Percentiles rank a stretch among this genome's conserved stretches.
Evolutionary conservation across 2,329 filamentous ascomycete genomes (phyloP).

Genomic region (Aspergillus alliaceus): DNA sequence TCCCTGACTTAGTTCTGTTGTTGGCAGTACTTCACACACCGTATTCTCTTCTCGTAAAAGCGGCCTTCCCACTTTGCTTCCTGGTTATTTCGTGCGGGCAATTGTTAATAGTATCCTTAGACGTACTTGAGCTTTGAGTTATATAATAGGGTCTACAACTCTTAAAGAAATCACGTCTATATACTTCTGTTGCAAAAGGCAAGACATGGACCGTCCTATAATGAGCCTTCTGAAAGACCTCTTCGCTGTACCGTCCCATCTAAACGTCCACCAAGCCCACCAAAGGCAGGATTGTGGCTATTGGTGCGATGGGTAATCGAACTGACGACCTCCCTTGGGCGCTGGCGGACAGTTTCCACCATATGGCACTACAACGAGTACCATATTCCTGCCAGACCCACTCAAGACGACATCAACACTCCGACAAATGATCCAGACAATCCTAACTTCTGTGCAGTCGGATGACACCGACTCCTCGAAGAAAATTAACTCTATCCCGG

Average conservation of each 20-base stretch:
- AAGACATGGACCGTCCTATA: not conserved
- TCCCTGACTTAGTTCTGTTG: not conserved
- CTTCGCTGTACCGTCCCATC: not conserved
- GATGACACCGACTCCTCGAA: not conserved
- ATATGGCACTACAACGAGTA: not conserved
- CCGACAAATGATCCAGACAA: not conserved
- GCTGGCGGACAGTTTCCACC: not conserved
- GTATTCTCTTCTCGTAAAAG: not conserved
- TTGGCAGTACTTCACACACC: not conserved
- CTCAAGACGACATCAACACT: not conserved
- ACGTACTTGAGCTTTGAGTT: not conserved
- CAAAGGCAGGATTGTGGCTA: not conserved
- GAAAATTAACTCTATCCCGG: not conserved
- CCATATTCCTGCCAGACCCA: not conserved
- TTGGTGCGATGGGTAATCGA: not conserved
- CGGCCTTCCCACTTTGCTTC: too few species aligned
- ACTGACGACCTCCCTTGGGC: not conserved
- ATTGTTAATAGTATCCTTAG: not conserved
- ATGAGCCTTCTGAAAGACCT: not conserved
- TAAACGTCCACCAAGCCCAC: not conserved
- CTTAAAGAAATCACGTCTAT: not conserved
- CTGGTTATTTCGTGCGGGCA: not conserved
- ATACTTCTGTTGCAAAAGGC: not conserved
- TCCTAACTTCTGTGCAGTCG: not conserved
- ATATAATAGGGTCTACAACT: not conserved